Base-by-base conservation (phyloP, 768 basidiomycete species). In the Tremella fuciformis region DNA sequence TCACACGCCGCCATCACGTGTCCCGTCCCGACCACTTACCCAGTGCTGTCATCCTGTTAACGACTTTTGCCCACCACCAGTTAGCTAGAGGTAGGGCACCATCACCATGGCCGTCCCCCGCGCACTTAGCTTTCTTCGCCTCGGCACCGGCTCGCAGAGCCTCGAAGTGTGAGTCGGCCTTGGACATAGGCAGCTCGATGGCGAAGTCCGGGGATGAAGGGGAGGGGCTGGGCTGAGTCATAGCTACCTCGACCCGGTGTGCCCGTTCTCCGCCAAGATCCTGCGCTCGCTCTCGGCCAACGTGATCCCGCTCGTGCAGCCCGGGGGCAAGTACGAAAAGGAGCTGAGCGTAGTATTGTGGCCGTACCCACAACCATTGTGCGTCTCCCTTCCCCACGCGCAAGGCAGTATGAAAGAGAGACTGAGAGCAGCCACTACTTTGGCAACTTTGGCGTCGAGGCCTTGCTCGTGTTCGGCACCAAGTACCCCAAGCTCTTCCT, bases 401-500 rank as follows among this genome's bases (percentile, higher is more conserved):
- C 18, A 11, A 18, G 39, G 11, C 18, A 11, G 11, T 18, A 41
- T 41, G 39, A 18, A 41, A 46, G 22, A n/a, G 42, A 46, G 8
- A 15, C 42, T 11, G 49, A 50, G 22, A 38, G 48, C 22, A 73
- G 71, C 63, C 67, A 72, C 51, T 57, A 66, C 55, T 60, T 60
- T 26, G 58, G 88, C 0, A 88, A 85, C 0, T 81, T 86, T 52
- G 84, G 84, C 2, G 87, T 89, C 62, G 92, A 96, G 78, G 88
- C 90, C 13, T 85, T 82, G 11, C 79, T 94, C 8, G 89, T 91
- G 4, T 89, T 86, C 37, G 82, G 85, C 2, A 83, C 83, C 29
- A 81, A 83, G 18, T 83, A 88, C 0, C 90, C 91, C 0, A 81
- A 84, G n/a, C 79, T 83, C 19, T 93, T 88, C 77, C 91, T 90